Percentiles rank a stretch among this genome's conserved stretches.
phyloP scores from a whole-genome alignment of 139 green algal species.

The Tetraselmis chui region DNA sequence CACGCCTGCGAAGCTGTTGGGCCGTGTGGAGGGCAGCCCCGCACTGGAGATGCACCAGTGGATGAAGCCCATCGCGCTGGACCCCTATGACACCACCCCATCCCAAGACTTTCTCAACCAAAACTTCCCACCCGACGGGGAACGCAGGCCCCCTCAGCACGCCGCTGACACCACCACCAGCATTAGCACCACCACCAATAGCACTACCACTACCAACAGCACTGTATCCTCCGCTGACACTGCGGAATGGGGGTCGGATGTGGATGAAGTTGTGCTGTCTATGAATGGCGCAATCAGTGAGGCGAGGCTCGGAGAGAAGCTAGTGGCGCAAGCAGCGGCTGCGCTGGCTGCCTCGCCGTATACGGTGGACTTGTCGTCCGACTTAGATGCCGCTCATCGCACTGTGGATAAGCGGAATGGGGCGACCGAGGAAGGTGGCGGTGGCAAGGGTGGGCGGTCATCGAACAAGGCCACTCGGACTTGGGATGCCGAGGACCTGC shows the following conservation, averaged over 20 bases:
- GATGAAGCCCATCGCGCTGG: constrained; percentile 18
- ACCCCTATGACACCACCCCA: constrained; percentile 2
- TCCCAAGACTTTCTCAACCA: background rate
- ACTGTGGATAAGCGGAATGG: no score
- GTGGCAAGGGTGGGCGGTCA: no score
- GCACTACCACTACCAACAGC: background rate
- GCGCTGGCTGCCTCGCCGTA: background rate
- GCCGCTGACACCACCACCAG: background rate
- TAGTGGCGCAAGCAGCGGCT: background rate
- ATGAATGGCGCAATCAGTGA: no score
- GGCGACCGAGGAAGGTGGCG: no score
- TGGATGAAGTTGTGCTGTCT: no score
- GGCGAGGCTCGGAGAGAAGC: background rate
- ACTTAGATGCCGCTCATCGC: no score
- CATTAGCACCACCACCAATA: background rate
- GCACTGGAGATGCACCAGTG: constrained; percentile 31
- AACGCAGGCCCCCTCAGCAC: no score
- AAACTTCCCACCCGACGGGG: no score
- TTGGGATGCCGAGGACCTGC: background rate
- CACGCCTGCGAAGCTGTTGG: constrained; percentile 36
- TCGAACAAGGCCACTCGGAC: background rate
- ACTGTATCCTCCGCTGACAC: background rate
- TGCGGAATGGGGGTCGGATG: background rate
- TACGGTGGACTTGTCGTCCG: background rate
- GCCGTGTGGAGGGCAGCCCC: constrained; percentile 44